These are phyloP conservation scores for Neoboletus subvelutipes DNA, from an alignment of 768 basidiomycete species.

Conservation along the genomic window DNA sequence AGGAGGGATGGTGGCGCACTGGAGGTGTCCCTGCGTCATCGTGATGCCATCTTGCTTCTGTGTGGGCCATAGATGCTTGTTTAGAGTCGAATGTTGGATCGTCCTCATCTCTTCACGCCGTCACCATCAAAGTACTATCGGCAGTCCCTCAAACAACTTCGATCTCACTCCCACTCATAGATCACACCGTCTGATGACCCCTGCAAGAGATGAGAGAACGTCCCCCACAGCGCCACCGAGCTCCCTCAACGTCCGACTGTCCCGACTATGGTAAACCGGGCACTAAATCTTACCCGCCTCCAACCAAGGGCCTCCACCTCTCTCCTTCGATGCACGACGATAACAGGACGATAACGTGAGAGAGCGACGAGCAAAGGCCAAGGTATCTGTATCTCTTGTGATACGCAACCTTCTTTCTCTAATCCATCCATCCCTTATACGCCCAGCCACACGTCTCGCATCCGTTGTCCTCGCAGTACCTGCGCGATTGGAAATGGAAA, in stretches of 20 bases:
- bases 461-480: slow-evolving; percentile 13
- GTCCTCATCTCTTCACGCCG: background rate
- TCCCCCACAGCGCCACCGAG: background rate
- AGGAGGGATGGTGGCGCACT: background rate
- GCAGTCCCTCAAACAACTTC: background rate
- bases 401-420: background rate
- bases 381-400: background rate
- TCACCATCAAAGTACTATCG: background rate
- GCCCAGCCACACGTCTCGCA: background rate
- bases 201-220: background rate
- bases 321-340: background rate
- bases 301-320: background rate
- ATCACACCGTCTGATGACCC: background rate
- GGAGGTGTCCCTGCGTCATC: background rate
- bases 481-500: slow-evolving; percentile 10
- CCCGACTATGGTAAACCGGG: background rate
- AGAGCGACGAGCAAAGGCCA: background rate
- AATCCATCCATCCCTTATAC: too few species aligned
- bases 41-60: background rate
- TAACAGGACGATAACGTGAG: background rate
- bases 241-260: background rate
- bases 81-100: background rate
- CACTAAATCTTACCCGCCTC: background rate
- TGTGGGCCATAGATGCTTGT: background rate
- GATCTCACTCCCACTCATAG: background rate